Percentiles rank a stretch among this genome's conserved stretches.
Conservation (phyloP, 352 stramenopile genomes). For the Globisporangium cederbergense region DNA sequence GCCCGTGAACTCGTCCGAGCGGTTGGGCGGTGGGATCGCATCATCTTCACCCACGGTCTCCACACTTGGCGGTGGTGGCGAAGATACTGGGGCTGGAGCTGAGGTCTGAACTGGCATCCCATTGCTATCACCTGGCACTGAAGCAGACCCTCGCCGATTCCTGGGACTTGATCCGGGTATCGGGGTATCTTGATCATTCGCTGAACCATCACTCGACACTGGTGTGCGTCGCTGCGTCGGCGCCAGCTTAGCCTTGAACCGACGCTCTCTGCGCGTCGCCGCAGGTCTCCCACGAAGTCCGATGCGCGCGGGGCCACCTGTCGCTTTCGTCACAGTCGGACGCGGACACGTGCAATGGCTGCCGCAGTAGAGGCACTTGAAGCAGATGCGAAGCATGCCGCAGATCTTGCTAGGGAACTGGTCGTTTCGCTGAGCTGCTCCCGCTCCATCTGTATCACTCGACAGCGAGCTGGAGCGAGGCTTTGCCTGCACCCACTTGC, state of each 20-base stretch:
- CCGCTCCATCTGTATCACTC: constrained; percentile 1
- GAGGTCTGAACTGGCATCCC: not conserved
- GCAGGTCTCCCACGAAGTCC: constrained; percentile 13
- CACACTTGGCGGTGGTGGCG: not conserved
- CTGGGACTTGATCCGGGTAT: not conserved
- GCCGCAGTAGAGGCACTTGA: constrained; percentile 34
- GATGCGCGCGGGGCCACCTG: constrained; percentile 7
- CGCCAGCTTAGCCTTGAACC: constrained; percentile 37
- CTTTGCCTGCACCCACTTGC: constrained; percentile 41
- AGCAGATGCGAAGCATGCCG: constrained; percentile 37
- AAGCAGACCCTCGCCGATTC: not conserved
- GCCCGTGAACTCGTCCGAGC: constrained; percentile 19
- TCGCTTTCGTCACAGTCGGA: constrained; percentile 8
- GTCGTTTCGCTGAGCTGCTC: not conserved
- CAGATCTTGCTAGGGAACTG: constrained; percentile 17
- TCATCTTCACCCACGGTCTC: not conserved
- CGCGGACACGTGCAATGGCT: constrained; percentile 37
- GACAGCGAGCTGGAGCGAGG: constrained; percentile 8
- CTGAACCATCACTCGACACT: constrained; percentile 4
- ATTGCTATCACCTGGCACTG: not conserved
- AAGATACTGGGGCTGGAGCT: not conserved
- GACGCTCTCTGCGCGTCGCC: constrained; percentile 26
- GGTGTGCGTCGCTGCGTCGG: constrained; percentile 25
- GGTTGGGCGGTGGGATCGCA: not conserved
- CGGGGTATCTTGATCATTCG: constrained; percentile 10